Base-by-base conservation (phyloP, 768 basidiomycete genomes). In the Auriscalpium microsporum region DNA sequence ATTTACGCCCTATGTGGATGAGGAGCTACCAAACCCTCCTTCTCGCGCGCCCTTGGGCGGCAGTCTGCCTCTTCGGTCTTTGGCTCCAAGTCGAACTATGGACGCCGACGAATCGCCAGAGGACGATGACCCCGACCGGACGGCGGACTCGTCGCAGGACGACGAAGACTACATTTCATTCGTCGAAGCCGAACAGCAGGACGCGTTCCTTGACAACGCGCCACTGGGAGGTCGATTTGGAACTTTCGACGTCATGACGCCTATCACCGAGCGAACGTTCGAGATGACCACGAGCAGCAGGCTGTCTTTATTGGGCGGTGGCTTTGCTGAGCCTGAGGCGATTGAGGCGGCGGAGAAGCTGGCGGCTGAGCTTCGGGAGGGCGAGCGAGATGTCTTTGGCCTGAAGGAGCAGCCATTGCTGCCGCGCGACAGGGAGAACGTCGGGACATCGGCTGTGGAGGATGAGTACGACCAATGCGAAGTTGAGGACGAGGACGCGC, bases 261-360 rank as follows among this genome's bases (percentile, higher is more conserved):
- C 96, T 3, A 97, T 98, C 69, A 91, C 91, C 11, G 96, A 99
- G 69, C 78, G 94, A 44, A 98, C 96, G 10, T 81, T 81, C 63
- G 96, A 98, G 69, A 94, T 76, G 66, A 80, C 87, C 3, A 76
- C 76, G 35, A 86, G 82, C 62, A 86, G 82, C 14, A 74, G 81
- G 19, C 65, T 58, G n/a, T 58, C 62, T 36, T 64, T 63, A 1
- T 67, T 69, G 40, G 66, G 71, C 8, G 67, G 59, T 33, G 66
- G 63, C 13, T 63, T 61, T 10, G 54, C 50, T 10, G 62, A 63
- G 57, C 64, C 38, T 40, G 73, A 78, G 54, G 83, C 84, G 28
- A 68, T 76, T 4, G 71, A 78, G 56, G 76, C 72, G 9, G 86
- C 77, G 38, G 78, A 76, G 61, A 75, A 68, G 55, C 73, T 80